These are phyloP conservation scores for Colletotrichum lindemuthianum DNA, from an alignment of 2,329 filamentous ascomycete genomes.

Conservation along the genomic window DNA sequence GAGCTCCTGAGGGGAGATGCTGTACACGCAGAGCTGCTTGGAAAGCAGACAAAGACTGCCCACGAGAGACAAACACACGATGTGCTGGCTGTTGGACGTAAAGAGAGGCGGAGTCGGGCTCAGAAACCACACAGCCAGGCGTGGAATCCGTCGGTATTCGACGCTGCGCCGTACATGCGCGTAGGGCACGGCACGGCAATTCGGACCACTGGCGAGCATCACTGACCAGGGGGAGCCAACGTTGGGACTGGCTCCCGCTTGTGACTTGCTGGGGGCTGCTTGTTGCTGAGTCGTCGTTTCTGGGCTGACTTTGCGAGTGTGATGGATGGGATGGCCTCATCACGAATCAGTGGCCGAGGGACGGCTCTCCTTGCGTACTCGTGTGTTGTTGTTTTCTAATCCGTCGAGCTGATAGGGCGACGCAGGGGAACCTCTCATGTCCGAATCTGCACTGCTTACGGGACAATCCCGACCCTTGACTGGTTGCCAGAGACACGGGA, in stretches of 20 bases:
- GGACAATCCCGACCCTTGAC: constrained; percentile 7
- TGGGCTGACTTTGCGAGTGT: background rate
- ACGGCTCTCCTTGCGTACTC: background rate
- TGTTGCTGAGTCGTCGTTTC: background rate
- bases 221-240: too few species aligned
- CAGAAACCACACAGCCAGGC: too few species aligned
- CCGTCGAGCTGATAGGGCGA: background rate
- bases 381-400: background rate
- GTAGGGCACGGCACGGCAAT: too few species aligned
- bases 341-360: constrained; percentile 3
- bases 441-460: constrained; percentile 3
- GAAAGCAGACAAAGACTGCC: too few species aligned
- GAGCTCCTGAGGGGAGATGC: background rate
- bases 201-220: too few species aligned
- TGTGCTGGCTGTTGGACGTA: too few species aligned
- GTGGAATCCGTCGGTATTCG: too few species aligned
- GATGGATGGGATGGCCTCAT: constrained; percentile 11
- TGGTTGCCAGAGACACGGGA: background rate
- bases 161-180: too few species aligned
- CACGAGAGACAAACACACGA: too few species aligned
- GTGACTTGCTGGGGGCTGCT: constrained; percentile 4
- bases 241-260: constrained; percentile 1
- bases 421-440: background rate
- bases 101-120: too few species aligned
- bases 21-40: too few species aligned